These are phyloP conservation scores for Neurospora terricola DNA, from an alignment of 495 filamentous ascomycete genomes.

Conservation along the genomic window DNA sequence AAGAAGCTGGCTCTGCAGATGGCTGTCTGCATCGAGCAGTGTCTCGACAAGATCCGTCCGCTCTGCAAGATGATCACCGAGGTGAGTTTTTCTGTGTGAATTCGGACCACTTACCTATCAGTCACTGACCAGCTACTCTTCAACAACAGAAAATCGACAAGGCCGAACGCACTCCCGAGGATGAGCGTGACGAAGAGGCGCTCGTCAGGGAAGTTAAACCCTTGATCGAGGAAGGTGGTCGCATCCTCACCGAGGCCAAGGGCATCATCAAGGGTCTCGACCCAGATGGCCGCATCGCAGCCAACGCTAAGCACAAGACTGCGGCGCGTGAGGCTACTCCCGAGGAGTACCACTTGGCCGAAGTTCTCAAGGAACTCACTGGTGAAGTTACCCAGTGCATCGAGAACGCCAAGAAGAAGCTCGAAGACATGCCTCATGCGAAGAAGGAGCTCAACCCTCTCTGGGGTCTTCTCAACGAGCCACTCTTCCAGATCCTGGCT, in stretches of 20 bases:
- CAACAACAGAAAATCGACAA: slow-evolving; percentile 55
- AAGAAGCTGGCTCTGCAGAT: slow-evolving; percentile 71
- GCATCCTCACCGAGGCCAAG: slow-evolving; percentile 79
- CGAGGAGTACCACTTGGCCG: slow-evolving; percentile 78
- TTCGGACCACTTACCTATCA: neutral
- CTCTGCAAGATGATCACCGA: slow-evolving; percentile 82
- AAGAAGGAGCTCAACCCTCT: slow-evolving; percentile 91
- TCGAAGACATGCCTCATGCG: slow-evolving; percentile 83
- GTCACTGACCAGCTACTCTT: slow-evolving; percentile 1
- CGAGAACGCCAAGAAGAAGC: slow-evolving; percentile 74
- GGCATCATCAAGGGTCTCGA: slow-evolving; percentile 85
- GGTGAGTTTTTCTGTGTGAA: slow-evolving; percentile 35
- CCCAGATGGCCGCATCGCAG: slow-evolving; percentile 74
- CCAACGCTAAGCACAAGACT: slow-evolving; percentile 77
- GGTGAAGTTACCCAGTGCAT: slow-evolving; percentile 61
- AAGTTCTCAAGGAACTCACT: slow-evolving; percentile 66
- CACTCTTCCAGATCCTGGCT: slow-evolving; percentile 86
- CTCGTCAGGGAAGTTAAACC: slow-evolving; percentile 80
- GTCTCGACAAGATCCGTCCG: slow-evolving; percentile 72
- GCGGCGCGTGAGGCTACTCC: slow-evolving; percentile 73
- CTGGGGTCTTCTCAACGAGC: slow-evolving; percentile 72
- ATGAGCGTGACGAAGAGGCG: slow-evolving; percentile 84
- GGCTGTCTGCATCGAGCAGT: slow-evolving; percentile 60
- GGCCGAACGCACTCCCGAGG: slow-evolving; percentile 75
- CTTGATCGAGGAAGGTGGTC: slow-evolving; percentile 72